Evolutionary conservation across 305 asterid genomes (phyloP), one percentile per base, ranked within the genome.

Genomic region (Andrographis paniculata): DNA sequence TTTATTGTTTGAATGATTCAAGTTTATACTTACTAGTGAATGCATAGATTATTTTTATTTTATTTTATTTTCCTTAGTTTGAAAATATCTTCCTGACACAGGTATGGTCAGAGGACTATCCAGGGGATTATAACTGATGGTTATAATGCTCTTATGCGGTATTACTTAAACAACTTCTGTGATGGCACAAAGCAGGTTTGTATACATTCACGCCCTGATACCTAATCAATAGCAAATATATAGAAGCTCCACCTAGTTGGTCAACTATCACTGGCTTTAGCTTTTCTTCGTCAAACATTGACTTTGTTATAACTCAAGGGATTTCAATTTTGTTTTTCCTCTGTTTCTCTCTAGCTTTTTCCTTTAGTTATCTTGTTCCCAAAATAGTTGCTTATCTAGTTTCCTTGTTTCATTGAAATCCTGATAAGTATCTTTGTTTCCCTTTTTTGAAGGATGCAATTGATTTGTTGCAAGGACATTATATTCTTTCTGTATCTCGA

Each of bases 181-280:
- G 99, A 92, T 50, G 99, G 99, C 55, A 84, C 97, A 59, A 92
- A 92, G 66, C 99, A 92, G 97, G 97, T 92, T 21, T 5, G 74
- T 45, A 52, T 58, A 57, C 56, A 63, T 65, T 41, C 54, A 43
- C 62, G 64, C 28, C 37, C 42, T n/a, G 53, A 48, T 55, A 24
- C 42, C 17, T 45, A 42, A 20, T 38, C 15, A 54, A 46, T 59
- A 44, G 60, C 39, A 47, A 49, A 51, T 40, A 59, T 33, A n/a
- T n/a, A n/a, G n/a, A n/a, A n/a, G n/a, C n/a, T n/a, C n/a, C n/a
- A n/a, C n/a, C n/a, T n/a, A n/a, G n/a, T n/a, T n/a, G n/a, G n/a
- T n/a, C n/a, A n/a, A n/a, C n/a, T n/a, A n/a, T n/a, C n/a, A n/a
- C n/a, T n/a, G n/a, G n/a, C n/a, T n/a, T 44, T 52, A 45, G 48